These are phyloP conservation scores for Fraxinus xanthoxyloides DNA, from an alignment of 305 asterid species.

Conservation along the genomic window DNA sequence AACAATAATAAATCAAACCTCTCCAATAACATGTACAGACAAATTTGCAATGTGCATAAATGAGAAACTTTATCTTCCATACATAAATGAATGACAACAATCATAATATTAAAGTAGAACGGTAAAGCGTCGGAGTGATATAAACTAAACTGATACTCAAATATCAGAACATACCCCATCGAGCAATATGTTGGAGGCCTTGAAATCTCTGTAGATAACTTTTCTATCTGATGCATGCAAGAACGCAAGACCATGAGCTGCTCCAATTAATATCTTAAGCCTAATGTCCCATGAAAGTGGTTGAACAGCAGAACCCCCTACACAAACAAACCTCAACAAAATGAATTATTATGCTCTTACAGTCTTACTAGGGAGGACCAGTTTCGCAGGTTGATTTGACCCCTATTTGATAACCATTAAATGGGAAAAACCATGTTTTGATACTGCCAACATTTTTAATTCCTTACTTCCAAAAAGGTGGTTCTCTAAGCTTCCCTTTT, in stretches of 20 bases:
- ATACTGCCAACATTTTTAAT: neutral
- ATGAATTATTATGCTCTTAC: neutral
- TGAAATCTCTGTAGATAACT: conserved; percentile 77
- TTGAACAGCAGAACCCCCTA: conserved; percentile 79
- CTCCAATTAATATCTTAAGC: conserved; percentile 59
- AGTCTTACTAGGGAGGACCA: neutral
- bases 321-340: neutral
- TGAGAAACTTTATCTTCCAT: neutral
- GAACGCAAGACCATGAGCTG: conserved; percentile 71
- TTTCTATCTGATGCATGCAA: conserved; percentile 58
- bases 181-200: conserved; percentile 79
- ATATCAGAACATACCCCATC: conserved; percentile 54
- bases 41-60: neutral
- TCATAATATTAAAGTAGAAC: neutral
- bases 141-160: neutral
- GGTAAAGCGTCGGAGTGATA: neutral
- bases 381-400: neutral
- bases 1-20: neutral
- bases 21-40: neutral
- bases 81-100: neutral
- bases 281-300: conserved; percentile 75
- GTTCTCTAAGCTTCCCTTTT: conserved; percentile 57
- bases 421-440: no score
- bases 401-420: no score
- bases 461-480: conserved; percentile 53